Percentiles rank a stretch among this genome's conserved stretches.
These are phyloP conservation scores for Cladobotryum protrusum DNA, from an alignment of 2,329 filamentous ascomycete species.

Conservation along the genomic window DNA sequence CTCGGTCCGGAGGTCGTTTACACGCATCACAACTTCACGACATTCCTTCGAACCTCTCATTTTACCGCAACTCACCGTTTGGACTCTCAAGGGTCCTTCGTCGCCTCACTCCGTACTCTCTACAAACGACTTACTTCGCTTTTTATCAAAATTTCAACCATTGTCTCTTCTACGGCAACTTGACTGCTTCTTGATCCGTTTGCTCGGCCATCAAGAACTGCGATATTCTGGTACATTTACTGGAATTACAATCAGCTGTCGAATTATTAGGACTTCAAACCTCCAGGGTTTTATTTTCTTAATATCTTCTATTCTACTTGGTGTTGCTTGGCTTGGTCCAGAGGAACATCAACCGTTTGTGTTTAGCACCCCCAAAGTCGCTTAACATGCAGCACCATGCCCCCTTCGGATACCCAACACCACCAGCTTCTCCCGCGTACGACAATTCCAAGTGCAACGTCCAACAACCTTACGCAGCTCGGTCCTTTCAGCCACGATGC, in stretches of 20 bases:
- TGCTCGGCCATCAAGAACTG: conserved; percentile 40
- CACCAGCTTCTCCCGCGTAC: conserved; percentile 51
- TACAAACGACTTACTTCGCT: background rate
- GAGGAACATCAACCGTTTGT: conserved; percentile 4
- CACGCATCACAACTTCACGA: conserved; percentile 28
- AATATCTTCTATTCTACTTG: background rate
- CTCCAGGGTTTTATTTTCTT: background rate
- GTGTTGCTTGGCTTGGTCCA: conserved; percentile 5
- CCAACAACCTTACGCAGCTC: conserved; percentile 28
- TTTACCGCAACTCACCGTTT: conserved; percentile 12
- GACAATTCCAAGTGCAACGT: conserved; percentile 42
- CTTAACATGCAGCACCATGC: conserved; percentile 55
- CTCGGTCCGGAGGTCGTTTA: conserved; percentile 14
- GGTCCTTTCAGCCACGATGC: conserved; percentile 40
- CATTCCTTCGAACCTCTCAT: conserved; percentile 31
- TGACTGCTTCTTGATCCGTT: conserved; percentile 39
- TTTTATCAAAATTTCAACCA: conserved; percentile 3
- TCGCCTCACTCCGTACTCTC: conserved; percentile 12
- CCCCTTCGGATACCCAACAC: conserved; percentile 51
- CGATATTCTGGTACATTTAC: conserved; percentile 13
- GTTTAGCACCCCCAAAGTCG: conserved; percentile 6
- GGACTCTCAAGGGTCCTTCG: conserved; percentile 20
- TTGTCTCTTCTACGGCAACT: conserved; percentile 8
- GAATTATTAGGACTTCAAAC: conserved; percentile 2
- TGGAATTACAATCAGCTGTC: background rate